Percentiles rank a stretch among this genome's conserved stretches.
Evolutionary conservation across 305 asterid species (phyloP).

Genomic region (Fraxinus baroniana): DNA sequence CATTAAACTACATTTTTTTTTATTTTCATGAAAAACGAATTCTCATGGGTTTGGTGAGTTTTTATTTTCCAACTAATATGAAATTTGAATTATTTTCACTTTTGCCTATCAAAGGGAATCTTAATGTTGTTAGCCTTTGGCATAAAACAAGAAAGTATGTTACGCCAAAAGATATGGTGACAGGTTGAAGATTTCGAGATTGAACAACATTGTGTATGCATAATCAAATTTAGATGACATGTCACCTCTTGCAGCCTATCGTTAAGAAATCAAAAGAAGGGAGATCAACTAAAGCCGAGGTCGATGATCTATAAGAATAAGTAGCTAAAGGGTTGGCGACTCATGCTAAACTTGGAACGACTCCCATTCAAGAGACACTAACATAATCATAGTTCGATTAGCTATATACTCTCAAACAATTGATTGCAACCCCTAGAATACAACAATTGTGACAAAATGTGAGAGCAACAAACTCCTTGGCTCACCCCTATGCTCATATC

Average conservation of each 20-base stretch:
- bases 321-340: neutral
- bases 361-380: neutral
- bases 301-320: neutral
- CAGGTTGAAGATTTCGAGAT: neutral
- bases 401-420: neutral
- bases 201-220: neutral
- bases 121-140: neutral
- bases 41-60: too few species aligned
- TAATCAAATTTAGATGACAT: neutral
- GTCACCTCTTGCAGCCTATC: too few species aligned
- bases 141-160: neutral
- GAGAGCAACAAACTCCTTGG: neutral
- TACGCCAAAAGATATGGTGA: neutral
- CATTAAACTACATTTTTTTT: too few species aligned
- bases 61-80: too few species aligned
- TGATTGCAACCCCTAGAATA: neutral
- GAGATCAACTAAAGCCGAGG: neutral
- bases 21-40: too few species aligned
- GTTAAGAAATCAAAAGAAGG: neutral
- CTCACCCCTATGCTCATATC: neutral
- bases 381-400: too few species aligned
- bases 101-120: neutral
- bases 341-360: neutral
- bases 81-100: too few species aligned
- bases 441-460: neutral